Evolutionary conservation across 768 basidiomycete species (phyloP).

Genomic region (Lentinula raphanica): DNA sequence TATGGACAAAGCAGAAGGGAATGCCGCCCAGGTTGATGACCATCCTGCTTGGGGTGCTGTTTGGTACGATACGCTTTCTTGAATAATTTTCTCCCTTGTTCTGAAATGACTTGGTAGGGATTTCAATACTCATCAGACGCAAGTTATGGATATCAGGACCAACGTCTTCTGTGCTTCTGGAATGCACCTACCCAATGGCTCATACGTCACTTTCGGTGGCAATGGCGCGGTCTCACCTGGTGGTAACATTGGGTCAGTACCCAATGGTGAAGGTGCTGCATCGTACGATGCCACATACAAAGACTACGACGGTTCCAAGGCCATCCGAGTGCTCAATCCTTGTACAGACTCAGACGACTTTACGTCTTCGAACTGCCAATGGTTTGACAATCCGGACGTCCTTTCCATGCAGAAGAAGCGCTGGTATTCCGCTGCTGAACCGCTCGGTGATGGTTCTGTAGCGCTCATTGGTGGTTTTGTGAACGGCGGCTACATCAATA

Average conservation of each 20-base stretch:
- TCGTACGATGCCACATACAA: conserved; percentile 63
- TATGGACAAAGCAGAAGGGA: conserved; percentile 86
- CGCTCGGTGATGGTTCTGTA: conserved; percentile 70
- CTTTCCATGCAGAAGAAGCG: conserved; percentile 64
- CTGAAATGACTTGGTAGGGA: conserved; percentile 40
- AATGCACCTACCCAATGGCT: conserved; percentile 77
- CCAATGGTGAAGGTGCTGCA: conserved; percentile 41
- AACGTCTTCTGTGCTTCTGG: conserved; percentile 83
- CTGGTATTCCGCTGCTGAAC: conserved; percentile 77
- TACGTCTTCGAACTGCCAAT: conserved; percentile 48
- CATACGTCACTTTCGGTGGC: conserved; percentile 70
- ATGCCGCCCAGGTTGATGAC: conserved; percentile 55
- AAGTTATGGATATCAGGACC: conserved; percentile 65
- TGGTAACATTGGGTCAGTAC: conserved; percentile 51
- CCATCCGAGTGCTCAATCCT: conserved; percentile 79
- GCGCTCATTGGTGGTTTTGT: conserved; percentile 79
- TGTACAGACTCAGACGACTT: conserved; percentile 52
- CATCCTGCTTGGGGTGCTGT: conserved; percentile 75
- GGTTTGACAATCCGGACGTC: conserved; percentile 63
- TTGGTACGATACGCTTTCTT: conserved; percentile 35
- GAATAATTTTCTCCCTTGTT: not conserved
- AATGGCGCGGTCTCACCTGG: conserved; percentile 69
- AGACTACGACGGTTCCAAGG: conserved; percentile 74
- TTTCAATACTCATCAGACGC: conserved; percentile 49
- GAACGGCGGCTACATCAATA: conserved; percentile 75